Evolutionary conservation across 306 rosid species (phyloP).

Genomic region (Trichosanthes cucumerina): DNA sequence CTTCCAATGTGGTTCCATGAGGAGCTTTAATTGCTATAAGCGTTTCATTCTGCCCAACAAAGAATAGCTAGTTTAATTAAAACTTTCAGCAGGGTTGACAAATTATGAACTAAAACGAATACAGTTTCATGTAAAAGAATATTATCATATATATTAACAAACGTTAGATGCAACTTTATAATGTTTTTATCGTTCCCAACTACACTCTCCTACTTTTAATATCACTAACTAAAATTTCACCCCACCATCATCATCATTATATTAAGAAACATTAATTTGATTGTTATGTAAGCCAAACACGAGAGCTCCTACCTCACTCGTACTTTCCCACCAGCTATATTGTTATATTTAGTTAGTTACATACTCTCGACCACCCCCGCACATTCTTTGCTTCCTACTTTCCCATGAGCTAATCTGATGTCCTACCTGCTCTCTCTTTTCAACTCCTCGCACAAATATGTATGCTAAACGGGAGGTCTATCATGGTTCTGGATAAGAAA

Average conservation of each 20-base stretch:
- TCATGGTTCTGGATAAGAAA: neutral
- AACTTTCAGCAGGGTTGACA: constrained; percentile 5
- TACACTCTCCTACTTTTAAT: neutral
- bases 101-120: neutral
- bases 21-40: constrained; percentile 96
- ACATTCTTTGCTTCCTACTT: neutral
- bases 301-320: neutral
- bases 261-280: neutral
- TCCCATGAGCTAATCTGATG: neutral
- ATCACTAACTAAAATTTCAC: neutral
- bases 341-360: neutral
- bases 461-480: neutral
- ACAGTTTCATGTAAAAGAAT: neutral
- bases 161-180: neutral
- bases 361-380: neutral
- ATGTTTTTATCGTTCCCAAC: neutral
- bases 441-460: neutral
- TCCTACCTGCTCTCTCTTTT: neutral
- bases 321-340: neutral
- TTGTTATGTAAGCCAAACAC: neutral
- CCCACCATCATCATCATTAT: neutral
- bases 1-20: constrained; percentile 97
- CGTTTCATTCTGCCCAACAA: constrained; percentile 73
- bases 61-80: constrained; percentile 16
- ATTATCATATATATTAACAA: neutral